Evolutionary conservation across 129 eudicot species (phyloP), one percentile per base, ranked within the genome.

Genomic region (Tanacetum coccineum): DNA sequence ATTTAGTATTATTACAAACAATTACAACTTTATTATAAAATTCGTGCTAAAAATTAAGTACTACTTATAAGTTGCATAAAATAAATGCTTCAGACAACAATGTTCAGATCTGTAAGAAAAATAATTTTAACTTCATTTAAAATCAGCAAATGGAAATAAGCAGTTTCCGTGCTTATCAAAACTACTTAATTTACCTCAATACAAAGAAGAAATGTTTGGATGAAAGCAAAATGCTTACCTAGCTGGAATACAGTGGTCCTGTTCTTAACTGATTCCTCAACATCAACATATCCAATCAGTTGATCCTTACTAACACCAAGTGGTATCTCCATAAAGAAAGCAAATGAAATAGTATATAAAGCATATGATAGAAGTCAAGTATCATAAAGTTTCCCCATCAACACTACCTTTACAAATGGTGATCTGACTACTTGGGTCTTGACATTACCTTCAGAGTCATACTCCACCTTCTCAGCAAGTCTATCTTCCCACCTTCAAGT

Each of bases 291-390:
- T 22, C 99, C 99, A 44, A 93, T 78, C 20, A 93, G 78, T 75
- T 96, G 84, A 82, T 93, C 99, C 70, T 93, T 96, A 18, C 96
- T 93, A 39, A 93, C 96, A 68, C 99, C 99, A 62, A 93, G 99
- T 58, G 99, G 99, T 82, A 93, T 88, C 99, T 93, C 83, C 75
- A 81, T 15, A 45, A 59, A 21, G 47, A 61, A 52, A 66, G 80
- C 39, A 67, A 36, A 26, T 55, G 12, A 55, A 4, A 51, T 51
- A 50, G 42, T 10, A 44, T 36, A 36, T 67, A 28, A 32, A 30
- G 75, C 21, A 70, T 22, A 61, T 32, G 18, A n/a, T 36, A 51
- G 50, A 45, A 39, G 4, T 49, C 49, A 28, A 56, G 48, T 30
- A 42, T 46, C 6, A 64, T 36, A 59, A 56, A 6, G 3, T 18